These are phyloP conservation scores for Naganishia kalamii DNA, from an alignment of 768 basidiomycete genomes.

Conservation along the genomic window DNA sequence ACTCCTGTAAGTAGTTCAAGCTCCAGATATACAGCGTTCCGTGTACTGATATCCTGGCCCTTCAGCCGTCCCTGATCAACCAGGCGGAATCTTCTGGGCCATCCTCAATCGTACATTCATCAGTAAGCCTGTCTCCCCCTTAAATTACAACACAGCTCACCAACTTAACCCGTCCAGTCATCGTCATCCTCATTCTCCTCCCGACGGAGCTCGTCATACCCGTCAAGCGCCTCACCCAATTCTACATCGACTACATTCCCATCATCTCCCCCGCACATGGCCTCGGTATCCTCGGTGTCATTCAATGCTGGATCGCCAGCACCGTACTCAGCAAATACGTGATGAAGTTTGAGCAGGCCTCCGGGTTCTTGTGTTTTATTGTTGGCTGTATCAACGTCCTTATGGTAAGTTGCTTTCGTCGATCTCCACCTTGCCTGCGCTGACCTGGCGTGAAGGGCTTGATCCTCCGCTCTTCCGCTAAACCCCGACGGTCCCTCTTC, in stretches of 20 bases:
- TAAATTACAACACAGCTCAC: background rate
- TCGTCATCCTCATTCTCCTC: constrained; percentile 67
- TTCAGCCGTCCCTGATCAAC: constrained; percentile 83
- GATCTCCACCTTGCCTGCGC: constrained; percentile 55
- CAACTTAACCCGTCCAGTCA: constrained; percentile 46
- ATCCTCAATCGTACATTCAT: constrained; percentile 81
- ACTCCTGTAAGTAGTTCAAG: constrained; percentile 21
- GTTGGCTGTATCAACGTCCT: constrained; percentile 83
- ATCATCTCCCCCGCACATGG: constrained; percentile 78
- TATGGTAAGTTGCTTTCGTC: constrained; percentile 34
- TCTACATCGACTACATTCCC: constrained; percentile 81
- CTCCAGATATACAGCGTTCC: background rate
- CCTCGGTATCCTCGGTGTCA: constrained; percentile 75
- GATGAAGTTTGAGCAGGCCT: constrained; percentile 78
- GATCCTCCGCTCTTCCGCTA: constrained; percentile 34
- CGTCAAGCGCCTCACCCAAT: constrained; percentile 46
- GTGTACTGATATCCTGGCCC: constrained; percentile 35
- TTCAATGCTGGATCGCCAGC: constrained; percentile 71
- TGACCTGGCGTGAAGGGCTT: constrained; percentile 51
- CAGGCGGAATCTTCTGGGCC: constrained; percentile 86
- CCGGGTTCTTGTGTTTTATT: constrained; percentile 86
- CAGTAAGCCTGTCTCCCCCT: constrained; percentile 35
- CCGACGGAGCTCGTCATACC: constrained; percentile 81
- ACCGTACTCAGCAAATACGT: constrained; percentile 60
- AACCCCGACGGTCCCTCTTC: constrained; percentile 47